phyloP scores from a whole-genome alignment of 2,329 filamentous ascomycete species.

The Lizonia empirigonia region DNA sequence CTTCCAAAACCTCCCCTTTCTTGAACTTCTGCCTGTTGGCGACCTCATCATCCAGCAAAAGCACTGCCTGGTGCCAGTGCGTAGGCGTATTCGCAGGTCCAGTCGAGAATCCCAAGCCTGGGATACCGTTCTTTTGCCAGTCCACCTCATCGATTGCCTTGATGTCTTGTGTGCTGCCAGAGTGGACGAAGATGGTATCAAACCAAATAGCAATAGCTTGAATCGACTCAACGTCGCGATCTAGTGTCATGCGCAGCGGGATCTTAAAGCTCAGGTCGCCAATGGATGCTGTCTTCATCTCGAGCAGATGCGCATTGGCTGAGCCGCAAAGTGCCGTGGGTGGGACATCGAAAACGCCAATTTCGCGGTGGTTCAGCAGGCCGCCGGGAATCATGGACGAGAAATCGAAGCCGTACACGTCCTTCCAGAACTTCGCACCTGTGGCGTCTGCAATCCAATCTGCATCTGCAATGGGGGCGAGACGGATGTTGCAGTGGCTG shows the following conservation, averaged over 20 bases:
- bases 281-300: constrained; percentile 73
- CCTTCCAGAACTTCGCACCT: constrained; percentile 74
- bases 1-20: constrained; percentile 70
- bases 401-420: constrained; percentile 96
- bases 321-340: constrained; percentile 52
- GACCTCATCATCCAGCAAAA: constrained; percentile 69
- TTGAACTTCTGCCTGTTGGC: constrained; percentile 43
- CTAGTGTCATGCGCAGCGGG: constrained; percentile 67
- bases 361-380: constrained; percentile 67
- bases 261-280: constrained; percentile 78
- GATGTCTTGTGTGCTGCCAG: constrained; percentile 40
- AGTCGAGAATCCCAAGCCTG: constrained; percentile 82
- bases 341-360: constrained; percentile 42
- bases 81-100: constrained; percentile 77
- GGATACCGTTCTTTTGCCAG: constrained; percentile 63
- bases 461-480: constrained; percentile 78
- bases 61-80: constrained; percentile 87
- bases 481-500: constrained; percentile 79
- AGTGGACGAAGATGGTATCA: constrained; percentile 85
- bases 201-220: constrained; percentile 94
- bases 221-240: constrained; percentile 68
- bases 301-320: constrained; percentile 73
- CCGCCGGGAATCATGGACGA: constrained; percentile 83
- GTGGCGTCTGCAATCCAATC: constrained; percentile 80
- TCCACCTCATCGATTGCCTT: constrained; percentile 61